These are phyloP conservation scores for Trichoderma orchidacearum DNA, from an alignment of 495 filamentous ascomycete species.

Conservation along the genomic window DNA sequence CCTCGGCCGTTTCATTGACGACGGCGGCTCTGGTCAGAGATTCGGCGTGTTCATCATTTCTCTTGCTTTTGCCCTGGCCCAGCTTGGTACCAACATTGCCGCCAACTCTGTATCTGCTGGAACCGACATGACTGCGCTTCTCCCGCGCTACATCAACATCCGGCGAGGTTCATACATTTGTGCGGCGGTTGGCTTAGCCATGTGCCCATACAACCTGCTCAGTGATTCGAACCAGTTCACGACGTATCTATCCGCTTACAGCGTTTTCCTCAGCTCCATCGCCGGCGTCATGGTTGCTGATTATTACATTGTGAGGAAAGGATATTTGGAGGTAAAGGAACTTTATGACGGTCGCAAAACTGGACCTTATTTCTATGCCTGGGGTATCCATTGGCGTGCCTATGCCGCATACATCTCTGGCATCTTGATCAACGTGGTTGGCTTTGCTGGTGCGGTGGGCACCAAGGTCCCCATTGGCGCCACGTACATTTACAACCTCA, in stretches of 20 bases:
- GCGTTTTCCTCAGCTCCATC: conserved; percentile 88
- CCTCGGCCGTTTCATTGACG: conserved; percentile 56
- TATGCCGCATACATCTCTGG: conserved; percentile 76
- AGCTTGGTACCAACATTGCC: conserved; percentile 86
- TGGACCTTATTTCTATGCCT: conserved; percentile 59
- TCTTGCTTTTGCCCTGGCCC: conserved; percentile 69
- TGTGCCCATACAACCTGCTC: conserved; percentile 83
- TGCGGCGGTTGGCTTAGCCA: conserved; percentile 66
- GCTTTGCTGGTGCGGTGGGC: conserved; percentile 76
- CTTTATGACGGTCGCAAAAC: conserved; percentile 60
- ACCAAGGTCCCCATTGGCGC: conserved; percentile 56
- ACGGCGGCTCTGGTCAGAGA: conserved; percentile 61
- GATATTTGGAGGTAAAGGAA: conserved; percentile 65
- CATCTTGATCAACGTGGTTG: conserved; percentile 85
- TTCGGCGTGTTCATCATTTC: conserved; percentile 86
- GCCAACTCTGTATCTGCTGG: conserved; percentile 85
- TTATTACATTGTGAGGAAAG: conserved; percentile 79
- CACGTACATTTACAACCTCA: conserved; percentile 77
- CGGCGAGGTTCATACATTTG: conserved; percentile 85
- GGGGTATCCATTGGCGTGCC: conserved; percentile 69
- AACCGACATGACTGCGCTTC: conserved; percentile 82
- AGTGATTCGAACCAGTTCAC: conserved; percentile 74
- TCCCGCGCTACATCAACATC: conserved; percentile 79
- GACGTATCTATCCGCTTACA: conserved; percentile 89
- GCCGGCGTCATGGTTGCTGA: conserved; percentile 82